Percentiles rank a stretch among this genome's conserved stretches.
Evolutionary conservation across 2,329 filamentous ascomycete genomes (phyloP).

Genomic region (Epichloe brachyelytri): DNA sequence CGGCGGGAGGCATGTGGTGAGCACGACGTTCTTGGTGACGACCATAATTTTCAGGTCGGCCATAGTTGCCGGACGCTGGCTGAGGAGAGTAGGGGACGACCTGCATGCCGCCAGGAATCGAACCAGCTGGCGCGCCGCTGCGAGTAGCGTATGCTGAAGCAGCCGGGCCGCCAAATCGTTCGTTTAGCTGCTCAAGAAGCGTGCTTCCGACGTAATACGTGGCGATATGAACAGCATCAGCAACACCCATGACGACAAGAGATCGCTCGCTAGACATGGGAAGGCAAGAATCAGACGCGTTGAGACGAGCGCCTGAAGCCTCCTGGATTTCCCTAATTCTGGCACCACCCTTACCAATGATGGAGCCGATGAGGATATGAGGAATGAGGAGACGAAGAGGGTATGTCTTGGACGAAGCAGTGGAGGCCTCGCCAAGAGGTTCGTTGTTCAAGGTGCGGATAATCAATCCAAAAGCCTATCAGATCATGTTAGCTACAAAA

Average conservation of each 20-base stretch:
- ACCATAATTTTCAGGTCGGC: conserved; percentile 73
- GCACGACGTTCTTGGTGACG: conserved; percentile 60
- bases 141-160: conserved; percentile 96
- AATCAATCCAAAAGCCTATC: conserved; percentile 87
- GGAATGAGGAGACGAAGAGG: conserved; percentile 90
- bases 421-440: conserved; percentile 75
- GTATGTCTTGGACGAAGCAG: conserved; percentile 91
- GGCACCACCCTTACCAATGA: conserved; percentile 93
- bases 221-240: conserved; percentile 95
- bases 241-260: conserved; percentile 94
- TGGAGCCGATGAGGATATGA: conserved; percentile 94
- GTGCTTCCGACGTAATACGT: conserved; percentile 98
- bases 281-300: conserved; percentile 89
- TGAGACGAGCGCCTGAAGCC: conserved; percentile 87
- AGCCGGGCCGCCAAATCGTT: conserved; percentile 88
- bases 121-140: conserved; percentile 82
- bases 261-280: conserved; percentile 93
- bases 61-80: conserved; percentile 83
- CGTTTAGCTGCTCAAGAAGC: conserved; percentile 92
- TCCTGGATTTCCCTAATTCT: conserved; percentile 99
- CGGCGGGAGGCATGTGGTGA: conserved; percentile 63
- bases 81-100: conserved; percentile 97
- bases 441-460: conserved; percentile 98
- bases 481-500: conserved; percentile 14
- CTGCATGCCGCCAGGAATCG: conserved; percentile 94